Base-by-base conservation (phyloP, 306 rosid genomes). In the Heteromeles arbutifolia region DNA sequence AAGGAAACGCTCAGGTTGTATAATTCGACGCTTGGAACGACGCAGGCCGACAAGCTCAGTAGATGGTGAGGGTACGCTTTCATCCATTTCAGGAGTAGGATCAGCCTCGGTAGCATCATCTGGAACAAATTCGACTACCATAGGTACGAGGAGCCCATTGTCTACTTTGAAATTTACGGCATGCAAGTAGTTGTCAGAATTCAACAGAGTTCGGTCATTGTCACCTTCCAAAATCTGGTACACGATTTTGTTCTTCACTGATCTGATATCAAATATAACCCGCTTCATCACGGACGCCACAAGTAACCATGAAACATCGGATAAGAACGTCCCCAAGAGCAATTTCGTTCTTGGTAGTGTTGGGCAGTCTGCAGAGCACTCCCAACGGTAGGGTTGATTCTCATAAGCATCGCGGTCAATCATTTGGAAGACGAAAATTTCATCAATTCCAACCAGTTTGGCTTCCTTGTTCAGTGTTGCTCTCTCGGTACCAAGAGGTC, bases 1-100 rank as follows among this genome's bases (percentile, higher is more conserved):
- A 77, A 91, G 77, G 82, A 90, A 94, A 25, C 98, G 95, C 62
- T 90, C 97, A 11, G 98, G 98, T 53, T 90, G 96, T 8, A 92
- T 74, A 73, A 87, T 84, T 39, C 95, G 83, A 31, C 98, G 96
- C 73, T 94, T 90, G 75, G 98, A 94, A 48, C 98, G 98, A 14
- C 98, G 81, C 73, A 94, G 78, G 52, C 84, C 91, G 32, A 75
- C 74, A 65, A 76, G 70, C 69, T 74, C 83, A 69, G 82, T 81
- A 61, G 76, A 64, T n/a, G 82, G 76, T 4, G 81, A 81, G 2
- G 34, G 77, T 80, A 69, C 77, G 52, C 72, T 85, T 70, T 74
- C 90, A 61, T 4, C 32, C 19, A 57, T 56, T 8, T 83, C 87
- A 25, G 25, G 69, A 22, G 69, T 74, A 34, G 75, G 75, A 56